These are phyloP conservation scores for Serendipita sp. DNA, from an alignment of 768 basidiomycete species.

Conservation along the genomic window DNA sequence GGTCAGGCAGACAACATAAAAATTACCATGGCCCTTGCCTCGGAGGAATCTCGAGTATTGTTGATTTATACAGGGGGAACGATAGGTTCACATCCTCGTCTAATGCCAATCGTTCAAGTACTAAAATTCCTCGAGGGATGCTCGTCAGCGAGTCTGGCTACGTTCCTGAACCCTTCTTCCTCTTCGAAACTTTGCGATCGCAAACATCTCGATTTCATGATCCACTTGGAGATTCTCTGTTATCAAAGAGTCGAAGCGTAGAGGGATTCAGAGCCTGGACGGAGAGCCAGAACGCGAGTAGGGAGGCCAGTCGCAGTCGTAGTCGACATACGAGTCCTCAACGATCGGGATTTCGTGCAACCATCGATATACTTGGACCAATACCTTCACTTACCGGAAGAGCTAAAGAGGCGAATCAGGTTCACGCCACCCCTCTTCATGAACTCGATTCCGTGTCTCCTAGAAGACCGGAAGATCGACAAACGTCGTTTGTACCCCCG, in stretches of 20 bases:
- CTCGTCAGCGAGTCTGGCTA: slow-evolving; percentile 53
- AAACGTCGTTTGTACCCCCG: not conserved
- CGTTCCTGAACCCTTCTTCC: slow-evolving; percentile 73
- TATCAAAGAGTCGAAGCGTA: slow-evolving; percentile 63
- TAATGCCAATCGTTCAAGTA: not conserved
- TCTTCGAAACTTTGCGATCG: slow-evolving; percentile 66
- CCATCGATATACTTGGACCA: slow-evolving; percentile 13
- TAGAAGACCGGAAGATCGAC: too few species aligned
- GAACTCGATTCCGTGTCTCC: not conserved
- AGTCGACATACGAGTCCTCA: slow-evolving; percentile 29
- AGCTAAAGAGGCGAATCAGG: not conserved
- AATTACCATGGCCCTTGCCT: slow-evolving; percentile 18
- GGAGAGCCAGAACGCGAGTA: slow-evolving; percentile 15
- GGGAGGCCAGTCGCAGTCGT: slow-evolving; percentile 26
- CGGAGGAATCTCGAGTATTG: slow-evolving; percentile 66
- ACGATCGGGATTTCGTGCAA: slow-evolving; percentile 10
- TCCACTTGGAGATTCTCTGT: slow-evolving; percentile 70
- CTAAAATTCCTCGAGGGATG: slow-evolving; percentile 34
- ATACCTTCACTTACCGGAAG: not conserved
- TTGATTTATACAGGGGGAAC: slow-evolving; percentile 85
- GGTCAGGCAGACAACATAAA: not conserved
- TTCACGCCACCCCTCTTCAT: not conserved
- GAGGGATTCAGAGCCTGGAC: slow-evolving; percentile 67
- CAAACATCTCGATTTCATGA: slow-evolving; percentile 78
- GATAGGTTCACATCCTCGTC: slow-evolving; percentile 24